Evolutionary conservation across 2,329 filamentous ascomycete species (phyloP), one percentile per base, ranked within the genome.

Genomic region (Penicillium sp.): DNA sequence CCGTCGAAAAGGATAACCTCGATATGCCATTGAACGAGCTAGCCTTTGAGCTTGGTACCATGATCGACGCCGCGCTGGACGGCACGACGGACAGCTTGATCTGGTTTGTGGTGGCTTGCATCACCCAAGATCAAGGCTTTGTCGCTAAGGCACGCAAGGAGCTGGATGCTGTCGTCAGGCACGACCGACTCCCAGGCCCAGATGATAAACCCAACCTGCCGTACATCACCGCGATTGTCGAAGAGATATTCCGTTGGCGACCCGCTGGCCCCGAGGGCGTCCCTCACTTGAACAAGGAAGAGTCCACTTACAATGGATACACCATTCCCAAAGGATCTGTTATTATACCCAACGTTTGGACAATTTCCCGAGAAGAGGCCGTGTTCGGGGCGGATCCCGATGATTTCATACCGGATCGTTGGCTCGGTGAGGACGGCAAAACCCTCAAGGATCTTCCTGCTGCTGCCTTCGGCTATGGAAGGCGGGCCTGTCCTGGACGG

Each of bases 311-410:
- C 58, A 69, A 72, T 33, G 67, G 67, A 35, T 66, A 71, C 38
- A 50, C 59, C 37, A 75, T 77, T 23, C 74, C 75, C 17, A 69
- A 69, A 41, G 68, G 67, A 21, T 71, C 73, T 8, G 65, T 69
- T 4, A 41, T 75, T 12, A 27, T 67, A 10, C 51, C 57, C 10
- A 71, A 66, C n/a, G 41, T 50, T 23, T 65, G 64, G 58, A 23
- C 47, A 38, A 35, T 35, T 10, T 35, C 31, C 19, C 31, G 31
- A 23, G 47, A 50, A 35, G 33, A 50, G 21, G 21, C 31, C 19
- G 6, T 35, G 17, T 50, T 33, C 6, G 42, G 42, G 17, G 13
- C 21, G 10, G 33, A 50, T 6, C 47, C 47, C 19, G 29, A 35
- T 9, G 13, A 35, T 27, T 50, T 50, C 33, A 21, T 21, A 23